Conservation (phyloP, 2,329 filamentous ascomycete species). For the Metarhizium sp. region DNA sequence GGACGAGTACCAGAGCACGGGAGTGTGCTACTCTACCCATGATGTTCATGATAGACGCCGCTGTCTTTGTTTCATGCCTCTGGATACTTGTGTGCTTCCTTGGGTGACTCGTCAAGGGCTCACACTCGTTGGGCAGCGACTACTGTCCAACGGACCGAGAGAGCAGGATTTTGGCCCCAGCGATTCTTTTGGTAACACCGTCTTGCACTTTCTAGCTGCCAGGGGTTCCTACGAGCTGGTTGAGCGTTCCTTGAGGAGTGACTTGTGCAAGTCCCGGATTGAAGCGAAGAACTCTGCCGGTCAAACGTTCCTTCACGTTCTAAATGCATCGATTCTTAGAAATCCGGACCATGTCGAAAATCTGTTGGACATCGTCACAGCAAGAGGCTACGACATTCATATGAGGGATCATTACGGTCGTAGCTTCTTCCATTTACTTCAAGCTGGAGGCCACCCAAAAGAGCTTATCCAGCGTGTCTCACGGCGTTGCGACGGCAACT, state of each 20-base stretch:
- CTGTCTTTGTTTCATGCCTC: constrained; percentile 20
- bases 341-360: constrained; percentile 16
- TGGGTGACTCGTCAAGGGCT: constrained; percentile 22
- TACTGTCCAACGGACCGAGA: constrained; percentile 7
- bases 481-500: constrained; percentile 20
- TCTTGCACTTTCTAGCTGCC: constrained; percentile 36
- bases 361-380: constrained; percentile 15
- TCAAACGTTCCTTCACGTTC: constrained; percentile 40
- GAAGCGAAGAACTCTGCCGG: constrained; percentile 30
- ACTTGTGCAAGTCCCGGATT: constrained; percentile 12
- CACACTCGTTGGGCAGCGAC: constrained; percentile 8
- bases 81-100: constrained; percentile 14
- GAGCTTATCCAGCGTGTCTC: constrained; percentile 23
- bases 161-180: constrained; percentile 8
- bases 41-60: constrained; percentile 15
- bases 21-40: constrained; percentile 11
- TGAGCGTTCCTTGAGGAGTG: constrained; percentile 14
- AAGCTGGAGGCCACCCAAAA: constrained; percentile 11
- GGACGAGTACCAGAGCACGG: constrained; percentile 10
- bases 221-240: constrained; percentile 19
- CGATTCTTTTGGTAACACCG: constrained; percentile 39
- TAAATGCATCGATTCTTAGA: constrained; percentile 26
- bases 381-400: constrained; percentile 21
- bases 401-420: constrained; percentile 41
- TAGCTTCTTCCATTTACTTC: constrained; percentile 39